Conservation (phyloP, 1,284 basidiomycete species). For the Trametes polyzona region DNA sequence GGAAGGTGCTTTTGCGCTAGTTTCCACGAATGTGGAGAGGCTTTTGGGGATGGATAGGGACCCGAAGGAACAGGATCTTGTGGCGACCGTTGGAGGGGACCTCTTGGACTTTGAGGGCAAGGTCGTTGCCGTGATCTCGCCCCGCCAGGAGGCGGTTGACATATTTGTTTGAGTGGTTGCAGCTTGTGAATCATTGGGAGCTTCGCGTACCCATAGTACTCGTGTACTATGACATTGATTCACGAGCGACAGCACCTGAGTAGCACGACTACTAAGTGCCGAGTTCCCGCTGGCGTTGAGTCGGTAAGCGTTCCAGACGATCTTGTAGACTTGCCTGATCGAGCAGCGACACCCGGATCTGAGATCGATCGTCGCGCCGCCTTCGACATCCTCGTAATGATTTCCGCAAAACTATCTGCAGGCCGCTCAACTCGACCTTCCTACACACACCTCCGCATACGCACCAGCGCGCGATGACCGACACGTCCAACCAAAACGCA, state of each 20-base stretch:
- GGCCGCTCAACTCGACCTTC: not conserved
- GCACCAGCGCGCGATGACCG: no score
- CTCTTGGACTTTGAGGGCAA: constrained; percentile 62
- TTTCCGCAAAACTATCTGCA: not conserved
- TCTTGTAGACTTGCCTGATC: constrained; percentile 8
- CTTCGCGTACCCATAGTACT: no score
- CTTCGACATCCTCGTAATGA: no score
- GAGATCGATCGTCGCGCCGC: constrained; percentile 16
- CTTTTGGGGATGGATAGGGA: constrained; percentile 46
- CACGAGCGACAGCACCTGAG: no score
- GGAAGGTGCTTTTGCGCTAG: constrained; percentile 47
- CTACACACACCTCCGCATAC: no score
- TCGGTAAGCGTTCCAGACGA: no score
- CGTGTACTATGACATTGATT: no score
- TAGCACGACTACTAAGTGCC: no score
- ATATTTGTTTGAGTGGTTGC: constrained; percentile 5
- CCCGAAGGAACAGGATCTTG: constrained; percentile 50
- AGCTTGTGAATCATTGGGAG: not conserved
- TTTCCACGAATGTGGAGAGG: constrained; percentile 53
- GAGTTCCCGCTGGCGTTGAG: no score
- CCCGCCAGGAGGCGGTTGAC: constrained; percentile 48
- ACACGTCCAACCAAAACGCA: no score
- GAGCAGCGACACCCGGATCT: constrained; percentile 1
- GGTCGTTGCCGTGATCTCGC: constrained; percentile 62
- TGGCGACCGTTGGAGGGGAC: constrained; percentile 66